Base-by-base conservation (phyloP, 164 flowering plant species). In the Macadamia integrifolia region DNA sequence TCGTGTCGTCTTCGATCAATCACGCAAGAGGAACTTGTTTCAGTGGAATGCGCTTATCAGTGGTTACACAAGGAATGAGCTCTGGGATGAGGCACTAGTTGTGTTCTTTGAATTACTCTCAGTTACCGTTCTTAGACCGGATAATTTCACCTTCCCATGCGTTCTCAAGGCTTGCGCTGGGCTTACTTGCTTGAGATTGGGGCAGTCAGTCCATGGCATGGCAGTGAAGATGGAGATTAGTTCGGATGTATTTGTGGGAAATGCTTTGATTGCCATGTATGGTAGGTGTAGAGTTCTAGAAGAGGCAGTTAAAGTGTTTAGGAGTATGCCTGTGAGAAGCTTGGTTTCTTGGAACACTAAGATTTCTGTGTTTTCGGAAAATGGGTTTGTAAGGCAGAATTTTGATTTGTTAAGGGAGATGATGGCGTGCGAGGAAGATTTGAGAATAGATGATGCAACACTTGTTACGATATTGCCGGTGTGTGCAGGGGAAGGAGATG, bases 1-100 rank as follows among this genome's bases (percentile, higher is more conserved):
- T 56, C 80, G 77, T 1, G 23, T 44, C 0, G 79, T 81, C 53
- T 87, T 87, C 60, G 82, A 89, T 78, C 31, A 56, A 9, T 78
- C 82, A 2, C 17, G 48, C 55, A 71, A 53, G 65, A 89, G 74
- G 83, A 81, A 86, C 66, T 69, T 89, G 81, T 81, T 81, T 61
- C 85, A 66, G 43, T 89, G 92, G 92, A 89, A 89, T 73, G 84
- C 89, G 2, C 69, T 87, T 56, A 64, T 87, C 32, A 87, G 92
- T 64, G 86, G 81, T 60, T 85, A 77, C 58, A 67, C 81, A 0
- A 78, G 78, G 64, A 89, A 89, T 67, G 80, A 78, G 69, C 75
- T 79, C 65, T 86, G 80, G 77, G 73, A 12, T 49, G 88, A 87
- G 32, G 85, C 84, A 1, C 42, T 89, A 8, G 48, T 14, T 15